These are phyloP conservation scores for Calonectria montana DNA, from an alignment of 2,329 filamentous ascomycete species.

Conservation along the genomic window DNA sequence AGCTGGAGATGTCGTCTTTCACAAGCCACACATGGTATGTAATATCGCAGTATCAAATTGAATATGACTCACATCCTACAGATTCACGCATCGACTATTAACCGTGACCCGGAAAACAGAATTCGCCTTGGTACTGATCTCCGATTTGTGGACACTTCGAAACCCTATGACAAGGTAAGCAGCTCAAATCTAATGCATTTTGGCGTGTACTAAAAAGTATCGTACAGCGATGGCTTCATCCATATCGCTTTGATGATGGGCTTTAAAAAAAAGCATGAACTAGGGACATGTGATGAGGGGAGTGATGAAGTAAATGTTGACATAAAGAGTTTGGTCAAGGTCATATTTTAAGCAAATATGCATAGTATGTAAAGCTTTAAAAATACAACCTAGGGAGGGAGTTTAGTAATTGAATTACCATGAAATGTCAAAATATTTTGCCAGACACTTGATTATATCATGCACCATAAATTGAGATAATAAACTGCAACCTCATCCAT, in stretches of 20 bases:
- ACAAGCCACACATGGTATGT: slow-evolving; percentile 42
- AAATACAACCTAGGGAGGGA: too few relatives aligned
- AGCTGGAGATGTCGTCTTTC: slow-evolving; percentile 54
- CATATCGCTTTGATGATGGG: neutral
- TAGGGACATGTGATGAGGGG: too few relatives aligned
- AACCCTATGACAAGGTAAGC: slow-evolving; percentile 23
- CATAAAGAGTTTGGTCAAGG: too few relatives aligned
- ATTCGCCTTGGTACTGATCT: slow-evolving; percentile 31
- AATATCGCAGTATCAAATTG: accelerated
- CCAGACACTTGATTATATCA: too few relatives aligned
- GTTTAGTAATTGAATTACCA: too few relatives aligned
- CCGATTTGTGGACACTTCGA: slow-evolving; percentile 27
- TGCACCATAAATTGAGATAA: too few relatives aligned
- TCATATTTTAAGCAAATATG: too few relatives aligned
- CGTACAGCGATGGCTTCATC: neutral
- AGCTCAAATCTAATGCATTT: too few relatives aligned
- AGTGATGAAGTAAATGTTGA: too few relatives aligned
- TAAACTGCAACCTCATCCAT: too few relatives aligned
- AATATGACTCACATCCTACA: neutral
- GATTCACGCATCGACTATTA: slow-evolving; percentile 31
- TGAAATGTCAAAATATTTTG: too few relatives aligned
- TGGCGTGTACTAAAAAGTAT: neutral
- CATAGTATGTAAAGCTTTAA: too few relatives aligned
- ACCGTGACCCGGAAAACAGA: slow-evolving; percentile 22
- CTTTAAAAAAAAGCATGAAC: neutral